Base-by-base conservation (phyloP, 225 moss, liverwort and hornwort species). In the Pseudisothecium myosuroides region DNA sequence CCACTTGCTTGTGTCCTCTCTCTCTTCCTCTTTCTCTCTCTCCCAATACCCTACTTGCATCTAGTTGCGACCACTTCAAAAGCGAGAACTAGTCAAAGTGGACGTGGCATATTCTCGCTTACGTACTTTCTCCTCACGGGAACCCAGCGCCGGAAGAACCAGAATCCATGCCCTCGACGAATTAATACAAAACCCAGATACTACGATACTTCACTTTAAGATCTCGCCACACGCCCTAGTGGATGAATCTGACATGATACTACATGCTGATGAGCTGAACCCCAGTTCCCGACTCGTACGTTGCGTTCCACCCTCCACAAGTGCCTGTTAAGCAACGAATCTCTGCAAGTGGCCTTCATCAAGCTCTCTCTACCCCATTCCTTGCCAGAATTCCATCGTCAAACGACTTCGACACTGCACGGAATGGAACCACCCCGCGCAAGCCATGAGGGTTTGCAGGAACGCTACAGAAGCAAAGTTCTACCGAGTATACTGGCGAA, bases 61-160 rank as follows among this genome's bases (percentile, higher is more conserved):
- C 32, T 43, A 21, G 34, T 85, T 54, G 72, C 32, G 85, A 86
- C 82, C 83, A 86, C 90, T 90, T 88, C 58, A 87, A 61, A 63
- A 27, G 76, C 20, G 50, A 76, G 90, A 92, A 86, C 50, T 10
- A 78, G 92, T 90, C 88, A 92, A 88, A 90, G 86, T 84, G 80
- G 78, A 87, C 84, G 85, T 88, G 83, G 88, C 88, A 86, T 90
- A 88, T 86, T 92, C 92, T 83, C 72, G 72, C 64, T 86, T 55
- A 69, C 76, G 65, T 66, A 76, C 85, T 89, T 85, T 89, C 80
- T 32, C 32, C 85, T 67, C 73, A 73, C 81, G 28, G 28, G 8
- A 87, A 34, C 69, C 81, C 56, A 52, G 63, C 54, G 17, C 54
- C 45, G 58, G 69, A 47, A 36, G 80, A 74, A 11, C 86, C 86